These are phyloP conservation scores for Leptographium flavum DNA, from an alignment of 2,329 filamentous ascomycete genomes.

Conservation along the genomic window DNA sequence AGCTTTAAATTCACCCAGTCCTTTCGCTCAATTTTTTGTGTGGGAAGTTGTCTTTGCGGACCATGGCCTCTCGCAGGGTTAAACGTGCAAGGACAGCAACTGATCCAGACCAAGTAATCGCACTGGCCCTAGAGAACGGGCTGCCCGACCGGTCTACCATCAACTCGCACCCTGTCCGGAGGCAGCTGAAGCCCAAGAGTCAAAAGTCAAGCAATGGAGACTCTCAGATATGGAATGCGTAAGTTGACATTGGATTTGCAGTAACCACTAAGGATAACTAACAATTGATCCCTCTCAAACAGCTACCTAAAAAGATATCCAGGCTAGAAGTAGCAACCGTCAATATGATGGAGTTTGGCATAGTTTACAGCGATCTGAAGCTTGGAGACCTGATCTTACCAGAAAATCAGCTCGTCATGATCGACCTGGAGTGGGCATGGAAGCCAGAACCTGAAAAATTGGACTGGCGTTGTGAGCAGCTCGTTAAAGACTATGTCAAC, in stretches of 20 bases:
- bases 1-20: neutral
- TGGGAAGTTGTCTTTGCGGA: neutral
- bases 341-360: no score
- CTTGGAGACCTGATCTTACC: no score
- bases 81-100: neutral
- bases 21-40: neutral
- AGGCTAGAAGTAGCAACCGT: no score
- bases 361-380: no score
- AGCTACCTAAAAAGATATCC: constrained; percentile 2
- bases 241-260: neutral
- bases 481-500: no score
- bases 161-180: constrained; percentile 2
- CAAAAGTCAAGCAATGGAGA: constrained; percentile 1
- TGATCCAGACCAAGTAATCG: constrained; percentile 3
- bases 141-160: constrained; percentile 5
- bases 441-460: no score
- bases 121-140: constrained; percentile 2
- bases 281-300: neutral
- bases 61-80: neutral
- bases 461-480: no score
- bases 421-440: no score
- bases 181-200: constrained; percentile 1
- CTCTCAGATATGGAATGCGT: constrained; percentile 3
- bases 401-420: no score
- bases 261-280: neutral